These are phyloP conservation scores for Colletotrichum magnum DNA, from an alignment of 2,329 filamentous ascomycete genomes.

Conservation along the genomic window DNA sequence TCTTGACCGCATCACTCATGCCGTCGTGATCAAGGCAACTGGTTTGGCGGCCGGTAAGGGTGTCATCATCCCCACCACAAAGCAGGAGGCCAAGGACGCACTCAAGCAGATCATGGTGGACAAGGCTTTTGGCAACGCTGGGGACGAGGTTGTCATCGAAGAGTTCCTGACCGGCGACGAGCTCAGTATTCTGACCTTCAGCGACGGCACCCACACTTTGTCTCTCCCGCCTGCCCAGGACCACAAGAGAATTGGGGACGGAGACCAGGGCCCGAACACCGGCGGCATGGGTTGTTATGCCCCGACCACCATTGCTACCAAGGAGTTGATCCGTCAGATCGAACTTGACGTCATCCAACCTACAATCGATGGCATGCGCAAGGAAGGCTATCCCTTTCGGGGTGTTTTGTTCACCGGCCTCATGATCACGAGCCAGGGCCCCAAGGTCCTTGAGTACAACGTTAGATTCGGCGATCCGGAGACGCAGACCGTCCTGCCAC, in stretches of 20 bases:
- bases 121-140: constrained; percentile 75
- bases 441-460: constrained; percentile 90
- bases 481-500: constrained; percentile 83
- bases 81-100: constrained; percentile 73
- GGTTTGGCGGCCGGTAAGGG: constrained; percentile 85
- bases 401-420: constrained; percentile 85
- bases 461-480: constrained; percentile 92
- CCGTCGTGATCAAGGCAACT: constrained; percentile 81
- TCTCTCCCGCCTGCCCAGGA: constrained; percentile 81
- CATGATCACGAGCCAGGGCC: constrained; percentile 84
- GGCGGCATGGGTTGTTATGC: constrained; percentile 85
- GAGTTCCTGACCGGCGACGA: constrained; percentile 80
- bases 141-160: constrained; percentile 80
- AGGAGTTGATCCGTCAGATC: constrained; percentile 68
- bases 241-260: constrained; percentile 79
- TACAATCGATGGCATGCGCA: constrained; percentile 75
- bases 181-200: constrained; percentile 77
- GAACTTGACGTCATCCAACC: constrained; percentile 73
- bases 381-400: constrained; percentile 78
- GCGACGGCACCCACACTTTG: constrained; percentile 74
- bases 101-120: constrained; percentile 78
- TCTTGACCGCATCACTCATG: constrained; percentile 69
- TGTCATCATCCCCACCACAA: constrained; percentile 52
- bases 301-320: constrained; percentile 69
- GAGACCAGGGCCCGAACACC: constrained; percentile 79